phyloP scores from a whole-genome alignment of 129 eudicot genomes.

The Chrysanthemum lavandulifolium region DNA sequence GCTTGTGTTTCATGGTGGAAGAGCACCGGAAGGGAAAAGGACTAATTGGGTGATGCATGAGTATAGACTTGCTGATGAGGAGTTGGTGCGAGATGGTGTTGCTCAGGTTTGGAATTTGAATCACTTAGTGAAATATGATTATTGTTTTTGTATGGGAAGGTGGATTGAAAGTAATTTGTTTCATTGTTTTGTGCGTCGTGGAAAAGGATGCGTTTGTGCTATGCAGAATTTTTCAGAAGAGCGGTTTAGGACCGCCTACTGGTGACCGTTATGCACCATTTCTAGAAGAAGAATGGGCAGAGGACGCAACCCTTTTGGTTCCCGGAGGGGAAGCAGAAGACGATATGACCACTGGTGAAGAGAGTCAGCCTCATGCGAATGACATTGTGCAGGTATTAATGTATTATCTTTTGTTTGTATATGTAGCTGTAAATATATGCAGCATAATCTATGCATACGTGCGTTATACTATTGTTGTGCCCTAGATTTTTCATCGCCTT shows the following conservation, averaged over 20 bases:
- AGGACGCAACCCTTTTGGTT: slow-evolving; percentile 51
- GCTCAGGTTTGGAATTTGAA: slow-evolving; percentile 48
- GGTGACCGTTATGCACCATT: slow-evolving; percentile 96
- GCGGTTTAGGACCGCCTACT: slow-evolving; percentile 85
- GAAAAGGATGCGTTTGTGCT: slow-evolving; percentile 82
- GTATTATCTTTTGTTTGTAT: slow-evolving; percentile 3
- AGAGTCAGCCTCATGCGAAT: slow-evolving; percentile 43
- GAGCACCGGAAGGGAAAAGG: slow-evolving; percentile 84
- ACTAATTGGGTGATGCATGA: slow-evolving; percentile 97
- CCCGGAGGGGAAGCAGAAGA: slow-evolving; percentile 83
- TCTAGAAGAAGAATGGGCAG: slow-evolving; percentile 94
- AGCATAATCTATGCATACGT: background rate
- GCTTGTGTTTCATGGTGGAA: slow-evolving; percentile 76
- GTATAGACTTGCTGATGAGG: slow-evolving; percentile 67
- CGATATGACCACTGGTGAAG: slow-evolving; percentile 60
- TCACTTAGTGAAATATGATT: slow-evolving; percentile 7
- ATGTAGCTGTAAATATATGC: background rate
- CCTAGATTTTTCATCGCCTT: no score
- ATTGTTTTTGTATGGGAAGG: slow-evolving; percentile 18
- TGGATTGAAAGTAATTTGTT: slow-evolving; percentile 22
- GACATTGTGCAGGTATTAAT: slow-evolving; percentile 55
- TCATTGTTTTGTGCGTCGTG: slow-evolving; percentile 36
- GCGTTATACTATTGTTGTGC: background rate
- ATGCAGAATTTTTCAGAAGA: slow-evolving; percentile 87
- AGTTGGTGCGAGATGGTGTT: slow-evolving; percentile 59